Evolutionary conservation across 371 early-diverging fungal genomes (phyloP), one percentile per base, ranked within the genome.

Genomic region (Mucor racemosus): DNA sequence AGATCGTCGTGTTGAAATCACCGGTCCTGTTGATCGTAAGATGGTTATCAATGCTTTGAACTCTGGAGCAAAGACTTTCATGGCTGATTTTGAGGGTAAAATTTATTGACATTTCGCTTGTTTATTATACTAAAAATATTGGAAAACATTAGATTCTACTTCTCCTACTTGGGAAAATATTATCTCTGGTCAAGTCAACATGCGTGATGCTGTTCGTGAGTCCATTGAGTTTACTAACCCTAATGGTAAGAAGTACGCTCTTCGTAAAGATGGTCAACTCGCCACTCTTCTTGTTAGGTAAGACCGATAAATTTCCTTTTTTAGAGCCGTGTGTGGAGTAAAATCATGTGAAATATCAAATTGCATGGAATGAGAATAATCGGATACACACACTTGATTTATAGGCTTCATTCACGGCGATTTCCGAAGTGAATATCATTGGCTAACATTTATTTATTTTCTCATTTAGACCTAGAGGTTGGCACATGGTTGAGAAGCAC

Each of bases 1-100:
- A 38, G 97, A 97, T 79, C 90, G 98, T 56, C 89, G 97, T 61
- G 97, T 97, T 56, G 98, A 97, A 83, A 97, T 97, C 79, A 97
- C 98, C 39, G 98, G 98, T 38, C 98, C 98, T 13, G 97, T 97
- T 42, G 97, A 97, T 82, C 91, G 98, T 74, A 97, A 97, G 84
- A 97, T 97, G 97, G 96, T 97, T 71, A 97, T 97, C 79, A 97
- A 97, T 68, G 98, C 96, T 39, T 85, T 97, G 75, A 97, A 97
- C 86, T 92, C 95, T 19, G 96, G 95, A 8, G 95, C 98, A 26
- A 83, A 86, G 65, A 95, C 95, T 53, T 97, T 91, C 80, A 97
- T 97, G 98, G 98, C 98, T 26, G 98, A 97, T 77, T 96, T 97
- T 75, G 98, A 97, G 87, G 93, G 92, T 90, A 82, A 64, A 10